These are phyloP conservation scores for Erythrobasidium hasegawianum DNA, from an alignment of 1,284 basidiomycete species.

Conservation along the genomic window DNA sequence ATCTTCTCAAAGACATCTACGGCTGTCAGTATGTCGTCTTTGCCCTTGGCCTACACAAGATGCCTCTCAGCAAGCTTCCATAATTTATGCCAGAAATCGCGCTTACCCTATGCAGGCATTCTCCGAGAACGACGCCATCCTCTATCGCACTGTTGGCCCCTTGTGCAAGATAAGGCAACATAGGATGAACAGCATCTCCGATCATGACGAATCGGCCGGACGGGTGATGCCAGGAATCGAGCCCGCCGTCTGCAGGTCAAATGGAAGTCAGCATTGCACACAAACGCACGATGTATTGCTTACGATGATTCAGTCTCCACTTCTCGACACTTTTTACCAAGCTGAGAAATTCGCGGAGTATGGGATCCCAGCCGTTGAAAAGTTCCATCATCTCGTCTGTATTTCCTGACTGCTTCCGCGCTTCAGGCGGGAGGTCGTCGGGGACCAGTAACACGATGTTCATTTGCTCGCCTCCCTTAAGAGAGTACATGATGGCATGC, in stretches of 20 bases:
- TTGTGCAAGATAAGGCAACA: conserved; percentile 33
- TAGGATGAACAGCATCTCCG: conserved; percentile 27
- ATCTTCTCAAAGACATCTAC: conserved; percentile 32
- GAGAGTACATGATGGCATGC: conserved; percentile 25
- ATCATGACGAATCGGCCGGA: conserved; percentile 23
- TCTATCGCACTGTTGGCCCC: conserved; percentile 33
- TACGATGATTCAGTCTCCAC: conserved; percentile 35
- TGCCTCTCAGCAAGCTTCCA: background rate
- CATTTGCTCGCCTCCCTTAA: conserved; percentile 13
- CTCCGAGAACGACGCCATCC: conserved; percentile 32
- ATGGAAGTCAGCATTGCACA: background rate
- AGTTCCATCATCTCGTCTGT: conserved; percentile 31
- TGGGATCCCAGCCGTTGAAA: conserved; percentile 30
- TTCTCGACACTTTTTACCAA: conserved; percentile 33
- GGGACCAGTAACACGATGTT: conserved; percentile 31
- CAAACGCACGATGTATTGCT: background rate
- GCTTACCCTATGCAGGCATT: conserved; percentile 22
- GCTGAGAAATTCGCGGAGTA: conserved; percentile 15
- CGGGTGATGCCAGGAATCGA: conserved; percentile 24
- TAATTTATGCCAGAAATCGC: no score
- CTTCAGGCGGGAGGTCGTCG: conserved; percentile 23
- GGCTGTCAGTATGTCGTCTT: conserved; percentile 9
- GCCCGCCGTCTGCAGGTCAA: conserved; percentile 11
- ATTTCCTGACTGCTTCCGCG: conserved; percentile 10
- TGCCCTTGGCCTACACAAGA: conserved; percentile 6